A percentile compares a stretch with the other conserved stretches of the same genome.
These are phyloP conservation scores for Aegilops bicornis DNA, from an alignment of 176 grass and related monocot species.

Conservation along the genomic window DNA sequence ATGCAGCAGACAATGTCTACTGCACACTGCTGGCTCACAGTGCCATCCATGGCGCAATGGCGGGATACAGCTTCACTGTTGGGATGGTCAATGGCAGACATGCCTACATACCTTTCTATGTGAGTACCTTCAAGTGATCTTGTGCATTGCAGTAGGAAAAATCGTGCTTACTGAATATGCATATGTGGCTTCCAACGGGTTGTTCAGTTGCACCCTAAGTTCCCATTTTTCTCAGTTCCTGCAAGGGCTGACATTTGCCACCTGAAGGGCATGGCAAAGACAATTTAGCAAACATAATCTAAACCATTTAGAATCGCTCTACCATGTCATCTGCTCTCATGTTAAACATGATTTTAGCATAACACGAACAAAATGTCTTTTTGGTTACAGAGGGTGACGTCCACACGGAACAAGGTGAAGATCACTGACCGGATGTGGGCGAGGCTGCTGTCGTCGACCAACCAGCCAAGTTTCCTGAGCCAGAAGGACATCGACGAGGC, in stretches of 20 bases:
- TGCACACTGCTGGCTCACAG: conserved; percentile 89
- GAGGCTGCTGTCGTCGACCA: conserved; percentile 73
- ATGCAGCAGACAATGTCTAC: conserved; percentile 96
- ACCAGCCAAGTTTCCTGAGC: conserved; percentile 78
- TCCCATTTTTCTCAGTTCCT: background rate
- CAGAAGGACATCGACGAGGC: conserved; percentile 56
- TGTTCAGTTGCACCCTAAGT: conserved; percentile 12
- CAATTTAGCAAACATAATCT: background rate
- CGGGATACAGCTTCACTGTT: conserved; percentile 89
- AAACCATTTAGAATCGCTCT: background rate
- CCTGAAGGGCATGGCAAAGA: background rate
- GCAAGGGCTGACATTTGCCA: background rate
- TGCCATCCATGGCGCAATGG: conserved; percentile 94
- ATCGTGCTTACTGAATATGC: background rate
- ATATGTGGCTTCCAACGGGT: background rate
- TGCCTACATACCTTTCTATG: conserved; percentile 88
- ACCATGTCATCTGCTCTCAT: background rate
- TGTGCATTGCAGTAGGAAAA: background rate
- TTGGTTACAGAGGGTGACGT: conserved; percentile 66
- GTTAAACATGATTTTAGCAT: background rate
- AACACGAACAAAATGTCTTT: background rate
- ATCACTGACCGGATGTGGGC: conserved; percentile 78
- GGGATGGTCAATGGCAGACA: conserved; percentile 87
- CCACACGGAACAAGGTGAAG: conserved; percentile 69
- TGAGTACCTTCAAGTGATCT: conserved; percentile 46